A percentile compares a stretch with the other conserved stretches of the same genome.
phyloP scores from a whole-genome alignment of 2,329 filamentous ascomycete species.

The Aspergillus sclerotialis region DNA sequence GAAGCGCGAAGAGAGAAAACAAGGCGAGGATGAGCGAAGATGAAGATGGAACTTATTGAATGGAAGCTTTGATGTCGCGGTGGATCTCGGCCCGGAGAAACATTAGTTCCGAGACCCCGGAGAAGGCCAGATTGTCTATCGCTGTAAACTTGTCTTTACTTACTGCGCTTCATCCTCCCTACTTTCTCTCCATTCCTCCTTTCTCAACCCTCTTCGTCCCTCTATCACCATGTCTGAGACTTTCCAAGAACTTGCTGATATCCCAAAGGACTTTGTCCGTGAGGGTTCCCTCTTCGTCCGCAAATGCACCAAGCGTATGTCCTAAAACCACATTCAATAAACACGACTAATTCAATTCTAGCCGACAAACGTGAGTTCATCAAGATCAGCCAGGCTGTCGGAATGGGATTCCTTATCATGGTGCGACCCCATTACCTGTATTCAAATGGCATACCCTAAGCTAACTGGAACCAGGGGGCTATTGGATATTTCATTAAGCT shows the following conservation, averaged over 20 bases:
- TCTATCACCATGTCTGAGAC: constrained; percentile 45
- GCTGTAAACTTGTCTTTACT: constrained; percentile 1
- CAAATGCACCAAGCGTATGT: constrained; percentile 44
- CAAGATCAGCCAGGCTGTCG: constrained; percentile 55
- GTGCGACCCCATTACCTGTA: constrained; percentile 12
- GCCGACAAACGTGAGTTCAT: constrained; percentile 55
- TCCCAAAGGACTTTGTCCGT: constrained; percentile 48
- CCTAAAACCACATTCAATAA: constrained; percentile 1
- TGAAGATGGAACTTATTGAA: too few species aligned
- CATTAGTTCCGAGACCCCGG: neutral
- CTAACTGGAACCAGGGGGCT: constrained; percentile 32
- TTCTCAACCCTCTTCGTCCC: neutral
- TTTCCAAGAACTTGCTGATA: constrained; percentile 54
- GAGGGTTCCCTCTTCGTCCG: constrained; percentile 44
- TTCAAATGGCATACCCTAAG: too few species aligned
- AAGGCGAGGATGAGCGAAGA: constrained; percentile 7
- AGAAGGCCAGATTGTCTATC: constrained; percentile 4
- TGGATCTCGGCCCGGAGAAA: too few species aligned
- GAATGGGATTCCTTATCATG: constrained; percentile 55
- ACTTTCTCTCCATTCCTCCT: neutral
- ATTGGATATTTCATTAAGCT: constrained; percentile 56
- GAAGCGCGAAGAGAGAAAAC: constrained; percentile 10
- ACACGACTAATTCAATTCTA: constrained; percentile 22
- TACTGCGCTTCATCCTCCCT: neutral
- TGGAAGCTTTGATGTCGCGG: too few species aligned